A percentile compares a stretch with the other conserved stretches of the same genome.
phyloP scores from a whole-genome alignment of 2,329 filamentous ascomycete genomes.

The Penicillium concentricum region DNA sequence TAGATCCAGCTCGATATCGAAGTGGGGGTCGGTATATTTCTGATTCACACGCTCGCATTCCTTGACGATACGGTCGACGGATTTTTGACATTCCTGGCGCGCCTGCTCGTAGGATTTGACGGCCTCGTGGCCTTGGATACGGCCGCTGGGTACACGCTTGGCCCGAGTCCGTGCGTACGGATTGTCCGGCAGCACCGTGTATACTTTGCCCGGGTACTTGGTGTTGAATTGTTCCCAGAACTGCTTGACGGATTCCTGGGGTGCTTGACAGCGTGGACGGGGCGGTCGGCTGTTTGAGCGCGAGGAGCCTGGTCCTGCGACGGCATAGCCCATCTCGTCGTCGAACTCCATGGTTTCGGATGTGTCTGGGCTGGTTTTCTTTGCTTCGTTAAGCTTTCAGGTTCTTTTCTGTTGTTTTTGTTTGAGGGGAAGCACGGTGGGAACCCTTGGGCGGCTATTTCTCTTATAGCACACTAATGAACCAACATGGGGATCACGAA shows the following conservation, averaged over 20 bases:
- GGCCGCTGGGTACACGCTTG: slow-evolving; percentile 55
- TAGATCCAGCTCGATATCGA: slow-evolving; percentile 77
- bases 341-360: slow-evolving; percentile 27
- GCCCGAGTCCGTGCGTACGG: slow-evolving; percentile 62
- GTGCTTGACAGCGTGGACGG: slow-evolving; percentile 54
- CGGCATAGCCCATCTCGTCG: slow-evolving; percentile 29
- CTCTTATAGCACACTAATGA: neutral
- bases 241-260: slow-evolving; percentile 67
- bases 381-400: neutral
- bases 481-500: neutral
- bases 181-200: slow-evolving; percentile 68
- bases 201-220: slow-evolving; percentile 70
- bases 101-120: slow-evolving; percentile 72
- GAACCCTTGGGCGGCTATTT: neutral
- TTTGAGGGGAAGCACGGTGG: neutral
- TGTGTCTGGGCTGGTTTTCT: neutral
- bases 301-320: slow-evolving; percentile 28
- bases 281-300: slow-evolving; percentile 33
- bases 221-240: slow-evolving; percentile 73
- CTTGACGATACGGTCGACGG: slow-evolving; percentile 57
- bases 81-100: slow-evolving; percentile 63
- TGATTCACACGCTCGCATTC: slow-evolving; percentile 75
- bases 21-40: slow-evolving; percentile 83
- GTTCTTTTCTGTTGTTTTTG: neutral
- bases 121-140: slow-evolving; percentile 56